phyloP scores from a whole-genome alignment of 2,329 filamentous ascomycete species.

The Colletotrichum karsti region DNA sequence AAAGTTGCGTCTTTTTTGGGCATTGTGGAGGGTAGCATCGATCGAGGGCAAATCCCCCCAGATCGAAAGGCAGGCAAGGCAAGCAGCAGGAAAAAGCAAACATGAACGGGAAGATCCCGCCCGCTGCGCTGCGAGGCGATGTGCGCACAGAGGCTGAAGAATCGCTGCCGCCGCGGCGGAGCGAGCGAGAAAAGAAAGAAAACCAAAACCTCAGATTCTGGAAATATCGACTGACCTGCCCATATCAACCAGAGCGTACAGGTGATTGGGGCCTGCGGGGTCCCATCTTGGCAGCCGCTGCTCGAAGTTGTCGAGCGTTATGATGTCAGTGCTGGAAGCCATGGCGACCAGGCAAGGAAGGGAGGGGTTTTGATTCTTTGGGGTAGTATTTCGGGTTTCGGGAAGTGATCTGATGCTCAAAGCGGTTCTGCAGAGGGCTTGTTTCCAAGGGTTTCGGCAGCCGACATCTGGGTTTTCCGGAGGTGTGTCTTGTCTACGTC shows the following conservation, averaged over 20 bases:
- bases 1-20: conserved; percentile 9
- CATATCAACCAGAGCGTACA: conserved; percentile 68
- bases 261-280: conserved; percentile 53
- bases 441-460: conserved; percentile 10
- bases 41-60: background rate
- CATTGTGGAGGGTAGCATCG: conserved; percentile 9
- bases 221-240: conserved; percentile 55
- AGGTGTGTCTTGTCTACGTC: background rate
- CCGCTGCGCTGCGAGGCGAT: too few species aligned
- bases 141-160: too few species aligned
- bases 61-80: too few species aligned
- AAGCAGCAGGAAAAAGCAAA: background rate
- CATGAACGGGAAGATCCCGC: too few species aligned
- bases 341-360: conserved; percentile 10
- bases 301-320: conserved; percentile 61
- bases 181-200: background rate
- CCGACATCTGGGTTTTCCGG: conserved; percentile 10
- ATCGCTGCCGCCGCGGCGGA: too few species aligned
- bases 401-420: conserved; percentile 1
- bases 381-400: conserved; percentile 17
- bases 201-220: conserved; percentile 10
- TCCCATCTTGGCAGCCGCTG: conserved; percentile 59
- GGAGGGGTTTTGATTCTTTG: background rate
- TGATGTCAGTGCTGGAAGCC: conserved; percentile 44
- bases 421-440: conserved; percentile 15